Conservation (phyloP, 768 basidiomycete species). For the Lactarius quietus region DNA sequence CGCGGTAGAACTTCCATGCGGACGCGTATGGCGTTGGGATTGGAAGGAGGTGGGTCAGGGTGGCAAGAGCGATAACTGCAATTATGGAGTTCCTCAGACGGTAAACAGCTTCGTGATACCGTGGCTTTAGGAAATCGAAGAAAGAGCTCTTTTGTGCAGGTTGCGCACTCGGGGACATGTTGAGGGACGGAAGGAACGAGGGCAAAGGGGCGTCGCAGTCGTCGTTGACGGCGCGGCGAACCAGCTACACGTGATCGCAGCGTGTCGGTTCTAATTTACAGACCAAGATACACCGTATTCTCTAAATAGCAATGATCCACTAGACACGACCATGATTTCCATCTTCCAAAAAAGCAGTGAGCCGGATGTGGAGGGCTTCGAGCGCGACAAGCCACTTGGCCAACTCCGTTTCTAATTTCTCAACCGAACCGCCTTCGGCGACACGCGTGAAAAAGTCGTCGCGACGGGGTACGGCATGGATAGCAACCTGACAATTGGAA, state of each 20-base stretch:
- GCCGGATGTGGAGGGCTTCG: slow-evolving; percentile 46
- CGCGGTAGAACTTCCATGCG: slow-evolving; percentile 23
- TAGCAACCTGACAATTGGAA: slow-evolving; percentile 32
- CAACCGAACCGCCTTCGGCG: slow-evolving; percentile 53
- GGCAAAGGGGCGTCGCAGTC: neutral
- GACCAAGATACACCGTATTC: neutral
- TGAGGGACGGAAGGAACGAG: neutral
- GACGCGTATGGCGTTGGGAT: slow-evolving; percentile 22
- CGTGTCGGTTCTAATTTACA: neutral
- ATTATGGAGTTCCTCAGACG: slow-evolving; percentile 21
- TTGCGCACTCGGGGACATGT: slow-evolving; percentile 14
- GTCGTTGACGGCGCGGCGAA: neutral
- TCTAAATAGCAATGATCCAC: neutral
- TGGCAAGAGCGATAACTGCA: slow-evolving; percentile 13
- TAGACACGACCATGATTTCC: slow-evolving; percentile 56
- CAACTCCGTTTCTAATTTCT: slow-evolving; percentile 53
- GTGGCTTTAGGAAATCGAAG: slow-evolving; percentile 22
- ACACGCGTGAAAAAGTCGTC: slow-evolving; percentile 59
- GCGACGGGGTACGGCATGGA: slow-evolving; percentile 56
- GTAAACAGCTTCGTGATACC: slow-evolving; percentile 22
- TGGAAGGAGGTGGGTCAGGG: slow-evolving; percentile 27
- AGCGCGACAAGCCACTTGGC: slow-evolving; percentile 59
- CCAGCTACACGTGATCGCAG: slow-evolving; percentile 19
- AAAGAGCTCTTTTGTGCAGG: slow-evolving; percentile 5
- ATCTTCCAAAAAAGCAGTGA: slow-evolving; percentile 51